These are phyloP conservation scores for Clavariopsis aquatica DNA, from an alignment of 495 filamentous ascomycete species.

Conservation along the genomic window DNA sequence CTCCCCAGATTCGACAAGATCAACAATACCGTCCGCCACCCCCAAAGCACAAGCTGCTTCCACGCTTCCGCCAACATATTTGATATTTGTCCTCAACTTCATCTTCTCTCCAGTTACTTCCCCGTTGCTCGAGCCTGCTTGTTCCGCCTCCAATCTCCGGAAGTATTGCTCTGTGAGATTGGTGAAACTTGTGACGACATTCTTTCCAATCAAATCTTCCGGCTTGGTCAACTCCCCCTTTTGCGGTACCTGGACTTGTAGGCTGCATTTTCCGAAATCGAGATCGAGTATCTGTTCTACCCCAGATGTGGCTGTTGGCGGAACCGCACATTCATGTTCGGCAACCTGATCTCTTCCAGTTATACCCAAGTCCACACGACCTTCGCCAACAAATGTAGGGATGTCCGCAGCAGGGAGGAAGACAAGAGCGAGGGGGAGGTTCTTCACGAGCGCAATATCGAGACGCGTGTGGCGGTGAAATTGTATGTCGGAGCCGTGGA, in stretches of 20 bases:
- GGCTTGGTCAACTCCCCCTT: slow-evolving; percentile 70
- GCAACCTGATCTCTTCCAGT: slow-evolving; percentile 90
- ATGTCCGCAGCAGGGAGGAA: slow-evolving; percentile 98
- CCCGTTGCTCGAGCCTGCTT: slow-evolving; percentile 17
- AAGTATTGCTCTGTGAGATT: slow-evolving; percentile 81
- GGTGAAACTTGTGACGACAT: slow-evolving; percentile 93
- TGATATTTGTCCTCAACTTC: slow-evolving; percentile 76
- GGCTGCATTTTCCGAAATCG: slow-evolving; percentile 83
- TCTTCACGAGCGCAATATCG: slow-evolving; percentile 95
- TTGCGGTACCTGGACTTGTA: slow-evolving; percentile 93
- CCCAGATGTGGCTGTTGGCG: slow-evolving; percentile 62
- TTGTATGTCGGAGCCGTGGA: slow-evolving; percentile 91
- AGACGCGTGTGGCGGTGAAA: slow-evolving; percentile 90
- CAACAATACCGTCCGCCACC: slow-evolving; percentile 94
- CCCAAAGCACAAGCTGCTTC: slow-evolving; percentile 95
- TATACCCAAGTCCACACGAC: slow-evolving; percentile 89
- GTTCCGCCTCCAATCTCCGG: slow-evolving; percentile 62
- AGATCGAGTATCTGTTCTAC: slow-evolving; percentile 85
- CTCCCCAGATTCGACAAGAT: slow-evolving; percentile 97
- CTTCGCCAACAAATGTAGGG: slow-evolving; percentile 93
- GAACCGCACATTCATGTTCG: slow-evolving; percentile 77
- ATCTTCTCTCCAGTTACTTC: slow-evolving; percentile 41
- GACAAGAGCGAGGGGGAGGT: slow-evolving; percentile 89
- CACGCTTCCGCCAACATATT: slow-evolving; percentile 91
- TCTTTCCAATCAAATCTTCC: slow-evolving; percentile 84